Base-by-base conservation (phyloP, 768 basidiomycete species). In the Calocera viscosa region DNA sequence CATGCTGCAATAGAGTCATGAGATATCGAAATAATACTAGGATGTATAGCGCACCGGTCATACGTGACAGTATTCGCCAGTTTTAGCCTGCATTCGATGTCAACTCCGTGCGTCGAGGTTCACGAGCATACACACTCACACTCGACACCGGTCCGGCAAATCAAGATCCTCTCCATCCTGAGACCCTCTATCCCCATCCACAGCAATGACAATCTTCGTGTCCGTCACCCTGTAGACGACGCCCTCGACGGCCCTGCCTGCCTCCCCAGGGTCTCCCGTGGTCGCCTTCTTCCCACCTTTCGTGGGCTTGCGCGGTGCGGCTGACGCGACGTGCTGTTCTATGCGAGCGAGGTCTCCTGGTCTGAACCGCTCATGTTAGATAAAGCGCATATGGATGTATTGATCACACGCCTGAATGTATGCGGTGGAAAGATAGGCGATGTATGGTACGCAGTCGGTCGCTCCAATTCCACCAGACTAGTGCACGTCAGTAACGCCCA, bases 181-280 rank as follows among this genome's bases (percentile, higher is more conserved):
- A 14, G 82, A 75, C 16, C 53, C 49, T 14, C 35, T 26, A 22
- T 68, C 65, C 2, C 71, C 73, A 72, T 90, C 86, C 19, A 92
- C 77, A 2, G 93, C 91, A 40, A 97, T 81, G 12, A 91, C 84
- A 63, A 96, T 88, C 65, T 85, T 83, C 0, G 86, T 87, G 68
- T 90, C 89, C 2, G 90, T 86, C 1, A 94, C 86, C 90, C 90
- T 89, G 76, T 92, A 95, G 1, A 96, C 86, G 1, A 96, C 90
- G 0, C 93, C 94, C 73, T 94, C 90, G 1, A 80, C 74, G 0
- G 78, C 79, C 19, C 70, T 68, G 73, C 69, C 67, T 70, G 69
- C 76, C 70, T 81, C 84, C 2, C 74, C 72, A 34, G 74, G 74
- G 11, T 77, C 70, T 32, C 74, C 49, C 24, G 68, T 72, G 28